Conservation (phyloP, 441 rosid genomes). For the Gossypium gossypioides region DNA sequence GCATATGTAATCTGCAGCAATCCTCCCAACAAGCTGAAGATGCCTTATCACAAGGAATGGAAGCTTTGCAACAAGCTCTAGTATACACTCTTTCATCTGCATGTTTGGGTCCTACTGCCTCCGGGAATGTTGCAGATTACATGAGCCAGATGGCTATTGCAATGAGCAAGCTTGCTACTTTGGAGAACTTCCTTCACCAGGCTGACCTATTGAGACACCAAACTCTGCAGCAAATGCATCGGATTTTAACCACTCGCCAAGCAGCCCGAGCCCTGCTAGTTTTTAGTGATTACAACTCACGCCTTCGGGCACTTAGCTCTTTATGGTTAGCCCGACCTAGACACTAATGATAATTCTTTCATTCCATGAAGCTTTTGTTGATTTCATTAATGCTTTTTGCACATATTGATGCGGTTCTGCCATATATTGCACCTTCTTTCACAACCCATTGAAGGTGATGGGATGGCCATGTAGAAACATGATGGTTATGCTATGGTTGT, state of each 20-base stretch:
- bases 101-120: constrained; percentile 46
- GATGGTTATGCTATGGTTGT: background rate
- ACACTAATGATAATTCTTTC: constrained; percentile 24
- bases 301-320: constrained; percentile 90
- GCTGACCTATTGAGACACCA: constrained; percentile 89
- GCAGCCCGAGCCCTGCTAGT: constrained; percentile 82
- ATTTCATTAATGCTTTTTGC: background rate
- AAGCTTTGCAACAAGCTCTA: constrained; percentile 83
- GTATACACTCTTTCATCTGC: constrained; percentile 65
- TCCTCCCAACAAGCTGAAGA: constrained; percentile 95
- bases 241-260: constrained; percentile 77
- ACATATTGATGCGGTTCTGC: background rate
- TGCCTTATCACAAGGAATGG: constrained; percentile 94
- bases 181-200: constrained; percentile 88
- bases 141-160: constrained; percentile 93
- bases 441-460: background rate
- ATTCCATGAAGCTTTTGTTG: background rate
- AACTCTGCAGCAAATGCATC: constrained; percentile 75
- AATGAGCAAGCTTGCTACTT: constrained; percentile 71
- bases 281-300: constrained; percentile 58
- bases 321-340: constrained; percentile 82
- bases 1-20: constrained; percentile 81
- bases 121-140: constrained; percentile 69
- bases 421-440: background rate
- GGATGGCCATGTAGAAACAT: too few relatives aligned